Evolutionary conservation across 1,284 basidiomycete species (phyloP), one percentile per base, ranked within the genome.

Genomic region (Naganishia albida): DNA sequence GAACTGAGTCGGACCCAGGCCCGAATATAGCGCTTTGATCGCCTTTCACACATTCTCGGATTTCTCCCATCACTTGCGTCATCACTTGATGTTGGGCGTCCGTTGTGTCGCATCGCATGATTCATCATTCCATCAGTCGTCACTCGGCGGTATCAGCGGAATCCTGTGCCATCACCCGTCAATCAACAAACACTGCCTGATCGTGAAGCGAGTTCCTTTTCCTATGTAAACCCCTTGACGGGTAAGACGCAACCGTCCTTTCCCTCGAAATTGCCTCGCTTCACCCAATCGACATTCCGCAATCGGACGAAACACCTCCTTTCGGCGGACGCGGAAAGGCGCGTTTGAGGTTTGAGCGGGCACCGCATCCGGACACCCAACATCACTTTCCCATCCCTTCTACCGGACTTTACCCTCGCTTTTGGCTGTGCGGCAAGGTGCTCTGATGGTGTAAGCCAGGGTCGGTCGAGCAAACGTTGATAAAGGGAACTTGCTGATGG

Each of bases 371-470:
- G 46, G 39, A 16, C 42, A 38, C 34, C n/a, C 57, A 49, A 60
- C 26, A 60, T 40, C 46, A 60, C 57, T 60, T 60, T 60, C 46
- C 57, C 46, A 50, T 50, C 57, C 57, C 57, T 60, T 60, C 57
- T 60, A 50, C 48, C 57, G 25, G 38, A 34, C 46, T 49, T 40
- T 60, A 12, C 46, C 30, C 46, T 38, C 20, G 46, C 46, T 50
- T 60, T 49, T 49, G 48, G 57, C 46, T 60, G 46, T 28, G 57
- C 39, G 57, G 39, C 25, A 40, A 12, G 40, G 46, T 26, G 40
- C 13, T 50, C 20, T 39, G 39, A 28, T 38, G 20, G n/a, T 16
- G 51, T 53, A 53, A 53, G 51, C n/a, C 28, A 53, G 46, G 38
- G 20, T 38, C 46, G 30, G 38, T 50, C 46, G 30, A 7, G 43